Evolutionary conservation across 2,329 filamentous ascomycete genomes (phyloP), one percentile per base, ranked within the genome.

Genomic region (Periglandula ipomoeae): DNA sequence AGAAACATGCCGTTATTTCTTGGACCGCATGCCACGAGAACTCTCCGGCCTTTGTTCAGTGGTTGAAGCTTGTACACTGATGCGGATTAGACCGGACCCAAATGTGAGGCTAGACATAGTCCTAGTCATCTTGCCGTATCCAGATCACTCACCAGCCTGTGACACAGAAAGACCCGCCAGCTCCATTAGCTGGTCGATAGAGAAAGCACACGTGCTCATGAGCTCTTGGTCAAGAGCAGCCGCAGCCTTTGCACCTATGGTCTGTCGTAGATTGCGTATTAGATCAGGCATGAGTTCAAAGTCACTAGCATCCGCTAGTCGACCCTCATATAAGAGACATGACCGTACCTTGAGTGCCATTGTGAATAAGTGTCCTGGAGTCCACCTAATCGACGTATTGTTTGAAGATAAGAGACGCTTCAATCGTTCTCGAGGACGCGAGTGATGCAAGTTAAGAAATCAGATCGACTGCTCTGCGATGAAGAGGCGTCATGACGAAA

Each of bases 151-250:
- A 90, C 89, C 82, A 45, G 86, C 89, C 73, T 97, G 89, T 11
- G 91, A 91, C 23, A 97, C 89, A 1, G 89, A 90, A 0, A 98
- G 76, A 0, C 93, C 93, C 39, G 93, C 93, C 7, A 98, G 72
- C 64, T 97, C 93, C 93, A 98, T 97, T 44, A 98, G 74, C 68
- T 98, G 93, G 63, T 97, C 93, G 48, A 98, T 79, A 10, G 89
- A 95, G 69, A 95, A 98, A 8, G 87, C 89, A 1, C 83, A 81
- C 10, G 80, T 79, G 62, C 81, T 87, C 90, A 98, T 97, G 53
- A 98, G 82, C 64, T 98, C 91, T 66, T 87, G 84, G 64, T 98
- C 93, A 17, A 98, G 78, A 43, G 88, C 86, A 0, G 87, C 85
- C 0, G 93, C 93, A 55, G 89, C 87, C 68, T 93, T 89, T 38